phyloP scores from a whole-genome alignment of 1,139 yeast species.

The Candida neerlandica region DNA sequence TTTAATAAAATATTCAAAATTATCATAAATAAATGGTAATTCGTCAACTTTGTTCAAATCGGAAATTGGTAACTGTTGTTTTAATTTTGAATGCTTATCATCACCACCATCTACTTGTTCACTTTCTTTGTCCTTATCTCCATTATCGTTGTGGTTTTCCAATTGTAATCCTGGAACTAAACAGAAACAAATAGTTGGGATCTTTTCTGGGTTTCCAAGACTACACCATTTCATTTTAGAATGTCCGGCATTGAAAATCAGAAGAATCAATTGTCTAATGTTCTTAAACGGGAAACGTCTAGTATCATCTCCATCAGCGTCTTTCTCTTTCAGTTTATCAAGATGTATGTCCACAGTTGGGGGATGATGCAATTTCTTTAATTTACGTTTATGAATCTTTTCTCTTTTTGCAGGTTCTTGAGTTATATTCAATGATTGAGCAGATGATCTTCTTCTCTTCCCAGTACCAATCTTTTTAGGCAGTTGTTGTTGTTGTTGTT shows the following conservation, averaged over 20 bases:
- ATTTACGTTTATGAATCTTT: slow-evolving; percentile 37
- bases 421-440: slow-evolving; percentile 21
- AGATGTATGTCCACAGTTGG: slow-evolving; percentile 25
- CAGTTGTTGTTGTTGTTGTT: slow-evolving; percentile 5
- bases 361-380: slow-evolving; percentile 35
- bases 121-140: not conserved
- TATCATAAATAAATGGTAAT: slow-evolving; percentile 38
- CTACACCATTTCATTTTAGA: slow-evolving; percentile 36
- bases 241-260: slow-evolving; percentile 41
- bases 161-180: slow-evolving; percentile 68
- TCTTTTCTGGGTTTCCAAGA: slow-evolving; percentile 23
- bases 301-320: slow-evolving; percentile 13
- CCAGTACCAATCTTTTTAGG: slow-evolving; percentile 16
- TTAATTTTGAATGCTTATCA: not conserved
- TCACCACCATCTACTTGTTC: no score
- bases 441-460: slow-evolving; percentile 50
- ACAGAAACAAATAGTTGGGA: slow-evolving; percentile 57
- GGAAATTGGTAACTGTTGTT: slow-evolving; percentile 12
- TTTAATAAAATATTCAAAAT: slow-evolving; percentile 46
- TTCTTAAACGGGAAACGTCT: slow-evolving; percentile 38
- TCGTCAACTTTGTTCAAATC: slow-evolving; percentile 18
- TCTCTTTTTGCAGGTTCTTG: slow-evolving; percentile 15
- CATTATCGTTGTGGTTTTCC: slow-evolving; percentile 32
- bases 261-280: slow-evolving; percentile 56
- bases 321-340: not conserved